Evolutionary conservation across 2,329 filamentous ascomycete species (phyloP), one percentile per base, ranked within the genome.

Genomic region (Escovopsis sp.): DNA sequence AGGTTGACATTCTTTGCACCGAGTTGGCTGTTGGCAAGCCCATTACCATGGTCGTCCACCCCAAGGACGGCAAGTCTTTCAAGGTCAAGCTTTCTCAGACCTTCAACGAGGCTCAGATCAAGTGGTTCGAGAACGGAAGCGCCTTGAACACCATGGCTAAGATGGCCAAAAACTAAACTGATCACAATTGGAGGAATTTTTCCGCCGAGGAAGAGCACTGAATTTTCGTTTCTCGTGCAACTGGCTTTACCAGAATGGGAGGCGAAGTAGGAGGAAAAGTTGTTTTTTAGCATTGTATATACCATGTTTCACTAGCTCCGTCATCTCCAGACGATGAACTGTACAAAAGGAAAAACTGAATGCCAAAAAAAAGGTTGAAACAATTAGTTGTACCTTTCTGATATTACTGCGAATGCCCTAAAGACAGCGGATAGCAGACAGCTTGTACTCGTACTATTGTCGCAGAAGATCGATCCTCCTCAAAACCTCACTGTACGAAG

Each of bases 111-210:
- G 79, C 84, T 55, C 91, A 98, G 73, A 82, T 98, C 49, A 83
- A 95, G 70, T 98, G 91, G 91, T 98, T 98, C 78, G 88, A 87
- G 76, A 93, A 96, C 65, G 91, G 91, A 53, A 88, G 82, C 59
- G 91, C 91, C 43, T 75, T 98, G 53, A 98, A 98, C 80, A 95
- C 88, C 56, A 98, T 98, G 89, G 88, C 89, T 53, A 93, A 91
- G 79, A 46, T 53, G 36, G 38, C 57, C 39, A 55, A 54, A 51
- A 55, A 63, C 53, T 60, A 60, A 53, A 51, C 48, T 47, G 47
- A 23, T 23, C 32, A 11, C 35, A 41, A 18, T 36, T 34, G 10
- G 41, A 37, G 18, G 26, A n/a, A 35, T 5, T 40, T 12, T n/a
- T 40, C 30, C 8, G 15, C 26, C 23, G 35, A 23, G 15, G 12